Base-by-base conservation (phyloP, 2,329 filamentous ascomycete genomes). In the Cryphonectria japonica region DNA sequence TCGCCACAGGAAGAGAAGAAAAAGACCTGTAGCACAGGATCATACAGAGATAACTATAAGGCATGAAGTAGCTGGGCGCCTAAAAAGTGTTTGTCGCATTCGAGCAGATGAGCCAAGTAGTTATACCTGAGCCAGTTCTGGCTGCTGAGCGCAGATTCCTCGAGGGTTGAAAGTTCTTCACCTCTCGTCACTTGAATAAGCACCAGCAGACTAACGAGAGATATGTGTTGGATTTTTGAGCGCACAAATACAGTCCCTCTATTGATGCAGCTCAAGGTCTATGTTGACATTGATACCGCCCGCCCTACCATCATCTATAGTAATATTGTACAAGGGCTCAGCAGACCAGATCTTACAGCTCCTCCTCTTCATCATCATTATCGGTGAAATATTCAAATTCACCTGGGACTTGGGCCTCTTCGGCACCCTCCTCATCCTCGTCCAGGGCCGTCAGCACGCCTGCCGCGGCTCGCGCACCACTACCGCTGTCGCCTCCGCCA, bases 401-500 rank as follows among this genome's bases (percentile, higher is more conserved):
- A 14, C 83, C 82, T 6, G 93, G 93, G 8, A 89, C 80, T 52
- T 86, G 83, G 1, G 93, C 93, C 78, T 95, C 93, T 76, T 92
- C 91, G 16, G 88, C 91, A 46, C 86, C 90, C 73, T 93, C 92
- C 13, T 86, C 89, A 76, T 95, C 93, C 80, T 98, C 95, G 76
- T 98, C 95, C 4, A 97, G 89, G 7, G 94, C 92, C 4, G 92
- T 97, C 75, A 97, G 83, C 1, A 97, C 93, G 69, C 91, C 93
- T 0, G 92, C 93, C 0, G 92, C 92, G 0, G 92, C 91, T 0
- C 90, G 90, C 26, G 92, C 90, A 16, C 75, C 75, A 59, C 71
- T 75, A 7, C 76, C 52, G 37, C 43, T 68, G 67, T 74, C 70
- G 69, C 72, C 67, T 71, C 74, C 61, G 73, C 75, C 62, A 71